Evolutionary conservation across 1,139 yeast species (phyloP), one percentile per base, ranked within the genome.

Genomic region (Lizanozyma gosingica): DNA sequence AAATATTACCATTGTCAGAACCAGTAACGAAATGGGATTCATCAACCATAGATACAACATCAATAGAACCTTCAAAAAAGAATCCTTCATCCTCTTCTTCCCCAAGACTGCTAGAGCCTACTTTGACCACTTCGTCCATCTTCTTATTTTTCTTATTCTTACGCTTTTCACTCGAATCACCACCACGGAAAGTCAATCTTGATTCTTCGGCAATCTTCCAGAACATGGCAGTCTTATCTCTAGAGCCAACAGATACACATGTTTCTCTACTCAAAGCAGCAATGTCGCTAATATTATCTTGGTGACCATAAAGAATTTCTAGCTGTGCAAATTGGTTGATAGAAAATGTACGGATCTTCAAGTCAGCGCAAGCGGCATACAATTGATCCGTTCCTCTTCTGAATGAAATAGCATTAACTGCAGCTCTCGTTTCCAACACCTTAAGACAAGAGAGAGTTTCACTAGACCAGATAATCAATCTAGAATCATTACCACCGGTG

Each of bases 131-230:
- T 17, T 48, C 53, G 15, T 57, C 64, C 36, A 58, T 59, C 34
- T 56, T 59, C 40, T 57, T 62, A 45, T 58, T 50, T 54, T 63
- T 65, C 42, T 55, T 66, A 48, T 57, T 68, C 44, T 60, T 64
- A 51, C 67, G 66, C 56, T 65, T 73, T 41, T 67, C 73, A 14
- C 62, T 52, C 3, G 63, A 67, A 53, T 86, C 95, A 44, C 95
- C 96, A 45, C 96, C 96, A 55, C 97, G 75, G 61, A 92, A 92
- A 0, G 97, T 88, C 51, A 92, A 73, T 55, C 97, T 76, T 2
- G 95, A 79, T 63, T 92, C 98, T 54, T 94, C 98, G 18, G 95
- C 78, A 48, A 92, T 87, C 60, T 94, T 92, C 98, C 98, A 92
- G 52, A 86, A 69, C 81, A 94, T 83, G 15, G 94, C 97, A 1